phyloP scores from a whole-genome alignment of 2,329 filamentous ascomycete species.

The Sporothrix pseudoabietina region DNA sequence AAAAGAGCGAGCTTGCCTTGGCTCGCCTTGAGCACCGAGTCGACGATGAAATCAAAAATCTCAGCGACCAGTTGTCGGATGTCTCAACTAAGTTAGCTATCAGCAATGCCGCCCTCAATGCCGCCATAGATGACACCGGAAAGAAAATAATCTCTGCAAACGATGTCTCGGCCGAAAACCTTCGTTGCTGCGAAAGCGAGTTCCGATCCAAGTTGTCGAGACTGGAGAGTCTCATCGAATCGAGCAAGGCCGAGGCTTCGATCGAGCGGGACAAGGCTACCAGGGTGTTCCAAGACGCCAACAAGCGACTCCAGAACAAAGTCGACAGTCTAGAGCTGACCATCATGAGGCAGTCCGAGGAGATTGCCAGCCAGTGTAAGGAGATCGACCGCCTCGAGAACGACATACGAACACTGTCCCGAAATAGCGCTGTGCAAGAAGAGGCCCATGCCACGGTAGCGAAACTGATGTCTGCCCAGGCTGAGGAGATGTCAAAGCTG shows the following conservation, averaged over 20 bases:
- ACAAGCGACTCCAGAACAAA: conserved; percentile 25
- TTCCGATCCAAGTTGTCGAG: conserved; percentile 20
- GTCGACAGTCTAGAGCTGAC: conserved; percentile 29
- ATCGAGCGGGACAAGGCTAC: conserved; percentile 21
- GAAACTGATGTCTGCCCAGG: not conserved
- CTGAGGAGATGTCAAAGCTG: conserved; percentile 6
- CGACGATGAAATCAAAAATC: conserved; percentile 32
- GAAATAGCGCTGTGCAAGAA: conserved; percentile 10
- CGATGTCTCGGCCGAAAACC: not conserved
- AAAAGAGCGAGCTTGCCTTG: conserved; percentile 30
- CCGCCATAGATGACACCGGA: conserved; percentile 21
- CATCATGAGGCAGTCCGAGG: conserved; percentile 22
- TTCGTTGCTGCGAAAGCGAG: conserved; percentile 28
- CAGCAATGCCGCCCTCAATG: conserved; percentile 11
- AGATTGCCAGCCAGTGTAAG: conserved; percentile 19
- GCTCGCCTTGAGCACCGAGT: conserved; percentile 31
- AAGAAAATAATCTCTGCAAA: not conserved
- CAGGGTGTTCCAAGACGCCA: conserved; percentile 21
- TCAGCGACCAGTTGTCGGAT: conserved; percentile 30
- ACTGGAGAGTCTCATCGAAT: conserved; percentile 26
- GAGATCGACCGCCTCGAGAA: conserved; percentile 28
- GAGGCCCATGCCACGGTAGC: not conserved
- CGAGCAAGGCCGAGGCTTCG: conserved; percentile 24
- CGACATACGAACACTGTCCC: conserved; percentile 10
- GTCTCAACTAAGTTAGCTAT: conserved; percentile 33